phyloP scores from a whole-genome alignment of 352 stramenopile species.

The Salisapilia sapeloensis region DNA sequence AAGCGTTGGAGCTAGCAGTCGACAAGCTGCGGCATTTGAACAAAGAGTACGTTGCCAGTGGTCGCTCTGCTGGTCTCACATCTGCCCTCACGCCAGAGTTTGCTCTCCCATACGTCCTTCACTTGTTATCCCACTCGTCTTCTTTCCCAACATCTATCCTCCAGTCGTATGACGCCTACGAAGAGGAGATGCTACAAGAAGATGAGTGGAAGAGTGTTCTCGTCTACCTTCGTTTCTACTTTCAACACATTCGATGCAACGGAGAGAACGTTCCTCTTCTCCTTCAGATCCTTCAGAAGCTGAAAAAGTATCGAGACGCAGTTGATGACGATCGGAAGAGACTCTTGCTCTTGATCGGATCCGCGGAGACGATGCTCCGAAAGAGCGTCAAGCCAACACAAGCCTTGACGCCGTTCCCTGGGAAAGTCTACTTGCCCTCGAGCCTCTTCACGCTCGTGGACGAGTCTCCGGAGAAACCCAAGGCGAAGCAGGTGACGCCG shows the following conservation, averaged over 20 bases:
- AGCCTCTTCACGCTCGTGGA: conserved; percentile 14
- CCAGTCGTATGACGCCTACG: too few relatives aligned
- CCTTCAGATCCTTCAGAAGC: conserved; percentile 60
- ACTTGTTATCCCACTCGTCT: conserved; percentile 65
- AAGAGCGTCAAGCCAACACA: conserved; percentile 77
- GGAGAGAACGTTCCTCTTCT: conserved; percentile 78
- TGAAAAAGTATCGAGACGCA: conserved; percentile 56
- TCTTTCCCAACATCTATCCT: conserved; percentile 48
- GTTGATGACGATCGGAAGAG: conserved; percentile 12
- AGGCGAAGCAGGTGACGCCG: background rate
- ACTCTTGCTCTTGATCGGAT: conserved; percentile 56
- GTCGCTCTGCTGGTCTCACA: conserved; percentile 58
- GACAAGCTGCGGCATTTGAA: conserved; percentile 68
- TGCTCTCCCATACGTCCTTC: conserved; percentile 58
- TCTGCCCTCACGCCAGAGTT: too few relatives aligned
- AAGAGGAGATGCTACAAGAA: too few relatives aligned
- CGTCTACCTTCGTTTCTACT: too few relatives aligned
- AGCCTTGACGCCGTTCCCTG: conserved; percentile 68
- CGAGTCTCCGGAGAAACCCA: background rate
- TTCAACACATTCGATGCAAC: too few relatives aligned
- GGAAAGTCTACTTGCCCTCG: conserved; percentile 69
- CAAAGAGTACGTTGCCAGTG: conserved; percentile 17
- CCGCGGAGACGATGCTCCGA: conserved; percentile 32
- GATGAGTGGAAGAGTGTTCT: too few relatives aligned
- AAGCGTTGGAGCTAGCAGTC: conserved; percentile 28